Conservation (phyloP, 2,329 filamentous ascomycete species). For the Corynespora cassiicola region DNA sequence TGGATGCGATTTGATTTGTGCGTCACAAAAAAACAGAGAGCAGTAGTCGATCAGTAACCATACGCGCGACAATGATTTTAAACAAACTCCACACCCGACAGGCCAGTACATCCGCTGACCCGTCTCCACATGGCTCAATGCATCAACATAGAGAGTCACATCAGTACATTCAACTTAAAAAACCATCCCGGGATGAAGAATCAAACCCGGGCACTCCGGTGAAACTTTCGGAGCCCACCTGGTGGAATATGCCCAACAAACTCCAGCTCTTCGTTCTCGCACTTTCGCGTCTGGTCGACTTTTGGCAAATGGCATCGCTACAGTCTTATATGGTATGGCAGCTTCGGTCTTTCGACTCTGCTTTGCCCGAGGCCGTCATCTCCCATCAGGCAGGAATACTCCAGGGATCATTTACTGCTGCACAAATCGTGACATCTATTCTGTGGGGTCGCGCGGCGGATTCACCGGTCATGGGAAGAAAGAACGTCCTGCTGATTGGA, state of each 20-base stretch:
- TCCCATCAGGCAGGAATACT: constrained; percentile 51
- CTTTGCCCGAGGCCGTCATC: constrained; percentile 55
- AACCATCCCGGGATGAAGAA: constrained; percentile 2
- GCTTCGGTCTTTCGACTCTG: constrained; percentile 48
- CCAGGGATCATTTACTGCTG: constrained; percentile 50
- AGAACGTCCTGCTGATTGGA: constrained; percentile 48
- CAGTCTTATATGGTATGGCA: constrained; percentile 54
- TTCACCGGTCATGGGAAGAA: constrained; percentile 52
- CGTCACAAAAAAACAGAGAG: too few species aligned
- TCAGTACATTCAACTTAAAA: too few species aligned
- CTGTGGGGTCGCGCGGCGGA: constrained; percentile 51
- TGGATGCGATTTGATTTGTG: too few species aligned
- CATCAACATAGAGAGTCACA: constrained; percentile 4
- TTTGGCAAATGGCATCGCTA: constrained; percentile 52
- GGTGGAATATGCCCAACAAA: constrained; percentile 50
- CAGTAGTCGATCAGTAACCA: too few species aligned
- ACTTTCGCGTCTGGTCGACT: constrained; percentile 51
- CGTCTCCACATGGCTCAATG: background rate
- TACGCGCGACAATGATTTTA: constrained; percentile 4
- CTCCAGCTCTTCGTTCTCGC: constrained; percentile 45
- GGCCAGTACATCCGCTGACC: background rate
- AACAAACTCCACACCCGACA: constrained; percentile 4
- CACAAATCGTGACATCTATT: constrained; percentile 51
- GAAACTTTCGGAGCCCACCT: constrained; percentile 36
- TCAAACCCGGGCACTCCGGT: constrained; percentile 1